Base-by-base conservation (phyloP, 108 stramenopile species). In the Conticribra guillardii region DNA sequence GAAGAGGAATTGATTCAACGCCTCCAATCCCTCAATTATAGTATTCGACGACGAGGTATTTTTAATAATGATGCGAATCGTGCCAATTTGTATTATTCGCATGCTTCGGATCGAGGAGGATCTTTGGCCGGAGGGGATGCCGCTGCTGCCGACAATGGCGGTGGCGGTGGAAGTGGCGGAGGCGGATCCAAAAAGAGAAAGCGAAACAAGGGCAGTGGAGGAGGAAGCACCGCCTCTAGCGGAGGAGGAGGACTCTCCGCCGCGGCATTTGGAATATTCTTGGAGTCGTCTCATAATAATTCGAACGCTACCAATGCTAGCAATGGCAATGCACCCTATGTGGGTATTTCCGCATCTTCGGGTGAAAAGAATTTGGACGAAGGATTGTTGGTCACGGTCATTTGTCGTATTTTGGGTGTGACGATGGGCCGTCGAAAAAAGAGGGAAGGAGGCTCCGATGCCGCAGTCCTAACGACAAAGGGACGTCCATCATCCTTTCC, bases 321-420 rank as follows among this genome's bases (percentile, higher is more conserved):
- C 21, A n/a, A n/a, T n/a, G n/a, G n/a, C n/a, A n/a, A n/a, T n/a
- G n/a, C n/a, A n/a, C n/a, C n/a, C n/a, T n/a, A n/a, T n/a, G n/a
- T n/a, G n/a, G 46, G 2, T 2, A 15, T 41, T 15, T 23, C 27
- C 5, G 33, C 52, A 21, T 47, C 56, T 22, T 29, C 50, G 22
- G 58, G 47, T 17, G 56, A 59, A 1, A 32, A 19, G 8, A 29
- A 71, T 21, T 30, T 53, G 33, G 60, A 71, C 44, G 70, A 71
- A 41, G 60, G 70, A 4, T 62, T 61, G 70, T 41, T 71, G 26
- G 21, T 71, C 34, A 71, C 70, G 11, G 70, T 52, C 0, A 22
- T 71, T 51, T 61, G 60, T 45, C 49, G 48, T 19, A 71, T 71
- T 18, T 54, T 71, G 60, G 70, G 70, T 31, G 70, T 55, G 17